These are phyloP conservation scores for Arthrobotrys entomopaga DNA, from an alignment of 2,329 filamentous ascomycete genomes.

Conservation along the genomic window DNA sequence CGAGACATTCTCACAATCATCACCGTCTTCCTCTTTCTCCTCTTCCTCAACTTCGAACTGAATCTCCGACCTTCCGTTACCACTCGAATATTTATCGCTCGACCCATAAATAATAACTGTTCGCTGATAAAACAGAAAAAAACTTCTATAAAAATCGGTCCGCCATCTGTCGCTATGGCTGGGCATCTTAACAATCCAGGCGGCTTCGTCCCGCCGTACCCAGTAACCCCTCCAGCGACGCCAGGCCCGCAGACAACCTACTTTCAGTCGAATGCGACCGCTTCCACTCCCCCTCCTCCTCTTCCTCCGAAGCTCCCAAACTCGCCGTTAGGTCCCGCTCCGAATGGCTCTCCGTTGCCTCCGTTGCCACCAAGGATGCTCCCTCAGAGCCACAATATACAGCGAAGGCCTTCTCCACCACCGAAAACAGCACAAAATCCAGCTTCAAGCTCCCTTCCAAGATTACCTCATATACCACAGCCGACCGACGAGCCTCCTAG, in stretches of 20 bases:
- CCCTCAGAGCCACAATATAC: neutral
- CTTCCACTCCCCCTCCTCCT: constrained; percentile 34
- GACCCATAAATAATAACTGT: neutral
- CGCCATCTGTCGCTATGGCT: constrained; percentile 38
- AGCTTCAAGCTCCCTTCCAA: constrained; percentile 41
- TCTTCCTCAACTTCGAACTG: neutral
- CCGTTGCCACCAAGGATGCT: constrained; percentile 32
- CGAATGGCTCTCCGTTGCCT: constrained; percentile 18
- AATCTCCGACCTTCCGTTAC: neutral
- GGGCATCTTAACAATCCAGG: constrained; percentile 32
- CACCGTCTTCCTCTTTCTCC: neutral
- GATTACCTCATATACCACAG: constrained; percentile 30
- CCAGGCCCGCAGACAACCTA: constrained; percentile 40
- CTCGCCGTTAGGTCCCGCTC: neutral
- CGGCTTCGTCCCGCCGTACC: constrained; percentile 48
- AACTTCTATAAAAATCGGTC: neutral
- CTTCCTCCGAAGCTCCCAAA: constrained; percentile 43
- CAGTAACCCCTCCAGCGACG: constrained; percentile 53
- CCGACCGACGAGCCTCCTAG: constrained; percentile 18
- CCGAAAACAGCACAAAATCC: constrained; percentile 17
- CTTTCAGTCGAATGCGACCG: constrained; percentile 19
- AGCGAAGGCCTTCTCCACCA: neutral
- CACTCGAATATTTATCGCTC: neutral
- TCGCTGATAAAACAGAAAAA: neutral
- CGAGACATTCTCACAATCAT: constrained; percentile 10